These are phyloP conservation scores for Penicillium waksmanii DNA, from an alignment of 495 filamentous ascomycete genomes.

Conservation along the genomic window DNA sequence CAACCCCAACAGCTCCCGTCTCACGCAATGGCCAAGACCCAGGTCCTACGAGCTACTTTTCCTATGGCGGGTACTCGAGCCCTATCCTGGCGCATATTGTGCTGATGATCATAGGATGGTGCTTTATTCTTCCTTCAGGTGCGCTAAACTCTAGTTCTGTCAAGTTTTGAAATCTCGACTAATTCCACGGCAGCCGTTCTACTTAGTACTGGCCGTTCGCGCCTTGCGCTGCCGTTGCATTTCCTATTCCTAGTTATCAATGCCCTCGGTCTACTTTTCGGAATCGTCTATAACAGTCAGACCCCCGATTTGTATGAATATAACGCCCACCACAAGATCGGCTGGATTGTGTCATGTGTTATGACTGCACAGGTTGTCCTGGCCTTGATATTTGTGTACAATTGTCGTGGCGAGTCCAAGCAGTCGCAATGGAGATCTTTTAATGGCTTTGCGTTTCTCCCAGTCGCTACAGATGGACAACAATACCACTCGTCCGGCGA, in stretches of 20 bases:
- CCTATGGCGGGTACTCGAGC: constrained; percentile 62
- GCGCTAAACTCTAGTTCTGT: constrained; percentile 28
- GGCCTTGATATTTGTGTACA: constrained; percentile 61
- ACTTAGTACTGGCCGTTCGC: constrained; percentile 81
- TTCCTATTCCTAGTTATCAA: constrained; percentile 76
- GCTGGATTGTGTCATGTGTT: constrained; percentile 82
- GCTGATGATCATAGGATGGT: constrained; percentile 84
- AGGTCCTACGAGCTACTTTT: constrained; percentile 70
- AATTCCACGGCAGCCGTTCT: constrained; percentile 67
- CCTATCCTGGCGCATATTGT: constrained; percentile 77
- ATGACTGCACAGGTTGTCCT: constrained; percentile 69
- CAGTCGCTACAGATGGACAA: constrained; percentile 65
- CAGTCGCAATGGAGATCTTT: constrained; percentile 21
- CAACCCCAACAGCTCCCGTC: neutral
- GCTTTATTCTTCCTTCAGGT: constrained; percentile 82
- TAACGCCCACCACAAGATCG: constrained; percentile 86
- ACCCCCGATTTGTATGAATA: constrained; percentile 88
- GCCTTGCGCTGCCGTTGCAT: constrained; percentile 70
- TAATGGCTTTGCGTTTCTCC: constrained; percentile 63
- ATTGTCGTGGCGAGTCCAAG: constrained; percentile 40
- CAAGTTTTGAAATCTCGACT: neutral
- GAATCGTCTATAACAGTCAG: constrained; percentile 75
- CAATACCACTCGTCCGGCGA: constrained; percentile 75
- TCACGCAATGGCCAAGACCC: constrained; percentile 5
- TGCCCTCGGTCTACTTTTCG: constrained; percentile 69